Conservation (phyloP, 306 rosid species). For the Cucurbita maxima region DNA sequence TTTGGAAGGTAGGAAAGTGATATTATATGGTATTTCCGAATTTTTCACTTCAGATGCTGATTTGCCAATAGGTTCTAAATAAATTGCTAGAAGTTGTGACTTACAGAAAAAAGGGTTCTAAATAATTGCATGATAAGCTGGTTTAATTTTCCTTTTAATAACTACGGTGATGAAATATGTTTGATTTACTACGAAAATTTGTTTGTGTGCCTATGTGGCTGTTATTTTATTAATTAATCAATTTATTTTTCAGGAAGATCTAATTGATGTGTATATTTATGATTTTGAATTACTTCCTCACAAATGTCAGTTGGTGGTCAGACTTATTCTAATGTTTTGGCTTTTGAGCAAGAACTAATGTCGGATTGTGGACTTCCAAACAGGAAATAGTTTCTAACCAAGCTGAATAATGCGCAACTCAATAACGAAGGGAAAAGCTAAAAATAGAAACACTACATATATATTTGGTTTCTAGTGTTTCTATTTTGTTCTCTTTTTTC, state of each 20-base stretch:
- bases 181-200: background rate
- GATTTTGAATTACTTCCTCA: background rate
- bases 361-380: background rate
- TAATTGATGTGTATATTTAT: background rate
- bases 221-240: background rate
- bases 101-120: background rate
- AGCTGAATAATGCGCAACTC: background rate
- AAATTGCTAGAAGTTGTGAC: background rate
- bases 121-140: background rate
- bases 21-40: background rate
- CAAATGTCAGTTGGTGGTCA: background rate
- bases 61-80: background rate
- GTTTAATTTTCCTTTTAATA: background rate
- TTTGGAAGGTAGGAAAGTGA: constrained; percentile 72
- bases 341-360: background rate
- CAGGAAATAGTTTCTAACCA: background rate
- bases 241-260: background rate
- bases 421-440: background rate
- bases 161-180: background rate
- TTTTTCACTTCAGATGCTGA: background rate
- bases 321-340: background rate
- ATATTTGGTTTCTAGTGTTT: background rate
- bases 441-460: background rate
- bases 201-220: background rate
- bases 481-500: background rate